Evolutionary conservation across 1,139 yeast genomes (phyloP).

Genomic region (Debaryomyces subglobosus): DNA sequence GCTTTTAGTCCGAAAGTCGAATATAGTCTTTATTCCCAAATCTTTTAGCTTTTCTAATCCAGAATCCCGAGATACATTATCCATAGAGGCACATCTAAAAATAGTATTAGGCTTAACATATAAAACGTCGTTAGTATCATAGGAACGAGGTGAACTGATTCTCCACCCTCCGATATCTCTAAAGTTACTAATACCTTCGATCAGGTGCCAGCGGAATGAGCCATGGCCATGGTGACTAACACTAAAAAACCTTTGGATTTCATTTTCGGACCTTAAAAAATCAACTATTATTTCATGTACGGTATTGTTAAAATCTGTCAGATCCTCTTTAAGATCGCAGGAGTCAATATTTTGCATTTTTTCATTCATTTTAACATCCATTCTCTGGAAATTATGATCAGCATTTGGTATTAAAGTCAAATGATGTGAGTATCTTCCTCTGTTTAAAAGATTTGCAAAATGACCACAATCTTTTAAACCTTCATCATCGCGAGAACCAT

Average conservation of each 20-base stretch:
- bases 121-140: constrained; percentile 22
- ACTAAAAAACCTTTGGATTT: constrained; percentile 54
- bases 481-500: constrained; percentile 73
- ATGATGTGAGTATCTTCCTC: constrained; percentile 54
- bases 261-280: constrained; percentile 54
- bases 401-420: constrained; percentile 66
- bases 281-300: constrained; percentile 57
- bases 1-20: constrained; percentile 68
- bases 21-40: constrained; percentile 58
- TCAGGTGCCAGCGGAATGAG: constrained; percentile 57
- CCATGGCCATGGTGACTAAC: constrained; percentile 39
- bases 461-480: constrained; percentile 64
- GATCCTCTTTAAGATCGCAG: constrained; percentile 39
- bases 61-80: constrained; percentile 40
- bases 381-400: constrained; percentile 80
- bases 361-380: constrained; percentile 32
- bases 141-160: constrained; percentile 35
- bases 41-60: constrained; percentile 46
- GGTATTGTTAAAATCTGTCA: constrained; percentile 58
- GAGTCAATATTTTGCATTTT: constrained; percentile 26
- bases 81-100: constrained; percentile 67
- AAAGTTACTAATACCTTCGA: constrained; percentile 73
- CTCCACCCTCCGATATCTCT: constrained; percentile 84
- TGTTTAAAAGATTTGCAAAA: constrained; percentile 58
- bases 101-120: constrained; percentile 58